Evolutionary conservation across 2,329 filamentous ascomycete genomes (phyloP).

Genomic region (Aspergillus floridensis): DNA sequence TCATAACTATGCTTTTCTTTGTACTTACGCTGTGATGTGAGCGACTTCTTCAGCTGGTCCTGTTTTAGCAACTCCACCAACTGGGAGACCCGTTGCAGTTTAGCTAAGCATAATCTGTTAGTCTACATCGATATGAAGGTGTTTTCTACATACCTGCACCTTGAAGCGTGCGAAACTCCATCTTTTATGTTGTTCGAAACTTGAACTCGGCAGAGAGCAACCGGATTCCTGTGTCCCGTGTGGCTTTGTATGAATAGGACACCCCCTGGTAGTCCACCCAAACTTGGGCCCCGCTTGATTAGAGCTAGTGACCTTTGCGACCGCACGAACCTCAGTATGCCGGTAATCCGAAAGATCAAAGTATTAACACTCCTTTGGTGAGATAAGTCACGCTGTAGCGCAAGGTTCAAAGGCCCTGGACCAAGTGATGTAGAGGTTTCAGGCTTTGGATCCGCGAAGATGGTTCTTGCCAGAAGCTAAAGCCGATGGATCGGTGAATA

Average conservation of each 20-base stretch:
- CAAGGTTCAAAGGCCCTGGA: conserved; percentile 3
- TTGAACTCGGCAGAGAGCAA: neutral
- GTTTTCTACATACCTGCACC: conserved; percentile 26
- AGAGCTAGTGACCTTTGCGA: neutral
- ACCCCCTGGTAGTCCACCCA: neutral
- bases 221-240: neutral
- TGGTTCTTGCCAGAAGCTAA: neutral
- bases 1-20: neutral
- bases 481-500: neutral
- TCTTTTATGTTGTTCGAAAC: conserved; percentile 10
- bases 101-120: conserved; percentile 48
- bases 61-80: conserved; percentile 61
- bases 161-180: conserved; percentile 26
- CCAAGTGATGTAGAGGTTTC: neutral
- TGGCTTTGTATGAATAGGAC: neutral
- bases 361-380: neutral
- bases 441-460: neutral
- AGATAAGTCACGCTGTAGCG: neutral
- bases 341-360: neutral
- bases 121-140: neutral
- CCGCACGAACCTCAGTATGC: neutral
- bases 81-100: conserved; percentile 65
- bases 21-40: conserved; percentile 60
- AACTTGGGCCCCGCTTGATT: neutral
- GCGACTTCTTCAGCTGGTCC: conserved; percentile 60